phyloP scores from a whole-genome alignment of 2,329 filamentous ascomycete species.

The Fusarium paranaense region DNA sequence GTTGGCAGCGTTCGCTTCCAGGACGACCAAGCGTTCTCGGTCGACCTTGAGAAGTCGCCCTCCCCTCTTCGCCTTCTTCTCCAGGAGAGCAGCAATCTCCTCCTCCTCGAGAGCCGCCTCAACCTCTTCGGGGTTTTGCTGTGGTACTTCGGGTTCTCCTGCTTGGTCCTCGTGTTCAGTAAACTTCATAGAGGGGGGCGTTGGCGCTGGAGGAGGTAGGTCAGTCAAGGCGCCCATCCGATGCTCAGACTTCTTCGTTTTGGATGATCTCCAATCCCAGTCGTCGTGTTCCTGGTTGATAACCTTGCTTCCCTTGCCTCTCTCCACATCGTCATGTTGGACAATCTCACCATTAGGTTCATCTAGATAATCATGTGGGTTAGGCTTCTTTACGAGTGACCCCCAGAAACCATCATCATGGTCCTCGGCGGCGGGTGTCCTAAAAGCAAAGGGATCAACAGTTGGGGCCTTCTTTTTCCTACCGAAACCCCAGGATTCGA shows the following conservation, averaged over 20 bases:
- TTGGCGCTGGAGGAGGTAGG: constrained; percentile 60
- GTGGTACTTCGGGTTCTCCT: constrained; percentile 47
- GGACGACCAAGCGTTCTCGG: constrained; percentile 31
- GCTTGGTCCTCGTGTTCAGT: constrained; percentile 51
- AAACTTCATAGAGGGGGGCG: constrained; percentile 60
- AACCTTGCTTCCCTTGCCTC: constrained; percentile 57
- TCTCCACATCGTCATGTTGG: constrained; percentile 59
- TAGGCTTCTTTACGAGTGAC: constrained; percentile 56
- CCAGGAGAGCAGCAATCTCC: constrained; percentile 53
- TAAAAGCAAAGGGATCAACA: constrained; percentile 47
- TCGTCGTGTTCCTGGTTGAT: constrained; percentile 56
- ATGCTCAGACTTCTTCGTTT: constrained; percentile 59
- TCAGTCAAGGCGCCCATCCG: constrained; percentile 53
- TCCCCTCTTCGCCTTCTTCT: constrained; percentile 51
- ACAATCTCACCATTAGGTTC: constrained; percentile 59
- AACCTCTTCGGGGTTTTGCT: constrained; percentile 34
- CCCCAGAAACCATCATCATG: constrained; percentile 56
- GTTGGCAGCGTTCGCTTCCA: constrained; percentile 39
- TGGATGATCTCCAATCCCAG: constrained; percentile 58
- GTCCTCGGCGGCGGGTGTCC: constrained; percentile 58
- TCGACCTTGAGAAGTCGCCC: constrained; percentile 39
- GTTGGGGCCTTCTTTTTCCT: constrained; percentile 58
- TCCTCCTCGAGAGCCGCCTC: constrained; percentile 43
- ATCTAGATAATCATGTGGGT: constrained; percentile 57
- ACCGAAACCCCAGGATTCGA: constrained; percentile 66